phyloP scores from a whole-genome alignment of 306 rosid genomes.

The Citrullus mucosospermus region DNA sequence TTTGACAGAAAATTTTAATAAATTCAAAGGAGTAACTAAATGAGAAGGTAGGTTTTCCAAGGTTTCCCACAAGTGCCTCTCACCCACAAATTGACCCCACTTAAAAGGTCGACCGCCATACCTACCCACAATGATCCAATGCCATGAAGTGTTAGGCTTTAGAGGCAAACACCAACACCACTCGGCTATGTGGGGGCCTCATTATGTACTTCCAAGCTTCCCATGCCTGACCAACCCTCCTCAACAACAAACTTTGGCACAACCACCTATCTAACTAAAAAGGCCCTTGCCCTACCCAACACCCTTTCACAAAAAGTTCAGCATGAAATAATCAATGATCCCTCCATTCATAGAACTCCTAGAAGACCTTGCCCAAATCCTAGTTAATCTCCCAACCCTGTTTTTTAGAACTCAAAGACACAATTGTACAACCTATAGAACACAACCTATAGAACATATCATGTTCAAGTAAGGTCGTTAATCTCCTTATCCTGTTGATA shows the following conservation, averaged over 20 bases:
- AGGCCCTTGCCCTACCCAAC: too few relatives aligned
- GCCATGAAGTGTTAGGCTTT: not conserved
- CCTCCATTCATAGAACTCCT: not conserved
- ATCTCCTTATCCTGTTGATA: not conserved
- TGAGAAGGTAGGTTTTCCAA: not conserved
- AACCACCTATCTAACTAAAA: not conserved
- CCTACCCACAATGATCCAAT: not conserved
- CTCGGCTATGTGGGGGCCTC: not conserved
- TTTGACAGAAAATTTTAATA: too few relatives aligned
- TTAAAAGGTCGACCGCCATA: not conserved
- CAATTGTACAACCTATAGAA: too few relatives aligned
- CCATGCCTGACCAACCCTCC: not conserved
- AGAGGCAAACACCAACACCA: not conserved
- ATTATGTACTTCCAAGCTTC: not conserved
- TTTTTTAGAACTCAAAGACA: too few relatives aligned
- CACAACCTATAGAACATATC: too few relatives aligned
- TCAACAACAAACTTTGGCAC: not conserved
- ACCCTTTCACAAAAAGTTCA: not conserved
- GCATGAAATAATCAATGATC: not conserved
- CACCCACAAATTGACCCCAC: not conserved
- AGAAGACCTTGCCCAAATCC: not conserved
- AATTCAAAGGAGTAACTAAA: not conserved
- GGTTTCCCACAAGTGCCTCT: not conserved
- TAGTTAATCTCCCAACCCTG: not conserved
- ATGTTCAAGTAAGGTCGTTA: too few relatives aligned